These are phyloP conservation scores for Wallemia hederae DNA, from an alignment of 1,284 basidiomycete species.

Conservation along the genomic window DNA sequence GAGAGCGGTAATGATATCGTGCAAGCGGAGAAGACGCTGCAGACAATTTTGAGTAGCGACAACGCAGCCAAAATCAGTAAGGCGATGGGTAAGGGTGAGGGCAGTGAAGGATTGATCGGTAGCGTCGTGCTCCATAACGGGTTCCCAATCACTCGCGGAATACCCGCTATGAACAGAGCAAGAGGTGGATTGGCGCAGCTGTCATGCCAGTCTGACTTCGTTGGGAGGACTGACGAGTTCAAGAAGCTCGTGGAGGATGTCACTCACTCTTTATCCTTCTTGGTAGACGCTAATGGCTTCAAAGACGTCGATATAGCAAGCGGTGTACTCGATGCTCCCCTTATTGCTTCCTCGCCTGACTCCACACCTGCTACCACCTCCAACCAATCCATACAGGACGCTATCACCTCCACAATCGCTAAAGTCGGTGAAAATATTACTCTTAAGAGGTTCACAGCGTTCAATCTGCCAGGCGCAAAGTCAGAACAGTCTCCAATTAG, in stretches of 20 bases:
- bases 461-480: not conserved
- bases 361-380: not conserved
- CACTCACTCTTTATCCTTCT: not conserved
- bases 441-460: not conserved
- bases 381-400: not conserved
- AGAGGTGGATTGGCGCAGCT: not conserved
- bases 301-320: not conserved
- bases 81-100: not conserved
- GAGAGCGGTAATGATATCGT: not conserved
- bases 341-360: not conserved
- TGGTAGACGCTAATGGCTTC: not conserved
- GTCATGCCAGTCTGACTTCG: not conserved
- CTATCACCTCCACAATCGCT: not conserved
- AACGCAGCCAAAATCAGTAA: not conserved
- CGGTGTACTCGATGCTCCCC: not conserved
- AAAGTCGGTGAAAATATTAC: not conserved
- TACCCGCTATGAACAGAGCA: not conserved
- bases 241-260: not conserved
- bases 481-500: not conserved
- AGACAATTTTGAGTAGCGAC: not conserved
- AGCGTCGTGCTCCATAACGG: not conserved
- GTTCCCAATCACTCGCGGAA: not conserved
- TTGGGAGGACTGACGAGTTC: not conserved
- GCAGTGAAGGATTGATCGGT: not conserved
- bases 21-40: not conserved